phyloP scores from a whole-genome alignment of 257 asterid species.

The Misopates orontium region DNA sequence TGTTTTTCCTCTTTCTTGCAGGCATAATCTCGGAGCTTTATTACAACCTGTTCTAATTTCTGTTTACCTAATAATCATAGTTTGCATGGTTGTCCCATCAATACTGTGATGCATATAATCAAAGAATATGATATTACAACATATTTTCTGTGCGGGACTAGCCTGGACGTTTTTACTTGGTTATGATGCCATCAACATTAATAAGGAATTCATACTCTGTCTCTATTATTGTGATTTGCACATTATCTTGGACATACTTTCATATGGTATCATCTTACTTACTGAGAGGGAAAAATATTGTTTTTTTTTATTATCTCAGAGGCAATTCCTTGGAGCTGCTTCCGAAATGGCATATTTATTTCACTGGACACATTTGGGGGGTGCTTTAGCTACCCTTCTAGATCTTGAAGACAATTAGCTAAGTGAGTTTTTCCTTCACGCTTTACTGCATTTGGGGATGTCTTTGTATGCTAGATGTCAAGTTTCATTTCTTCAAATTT shows the following conservation, averaged over 20 bases:
- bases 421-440: constrained; percentile 54
- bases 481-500: not conserved
- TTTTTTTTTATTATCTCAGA: constrained; percentile 40
- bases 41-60: not conserved
- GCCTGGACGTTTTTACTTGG: too few species aligned
- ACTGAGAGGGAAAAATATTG: constrained; percentile 18
- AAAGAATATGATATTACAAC: not conserved
- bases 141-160: too few species aligned
- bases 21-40: not conserved
- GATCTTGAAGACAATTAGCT: constrained; percentile 84
- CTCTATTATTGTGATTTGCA: too few species aligned
- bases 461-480: not conserved
- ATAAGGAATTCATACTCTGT: too few species aligned
- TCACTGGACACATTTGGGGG: constrained; percentile 97
- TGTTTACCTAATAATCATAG: not conserved
- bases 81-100: not conserved
- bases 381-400: constrained; percentile 95
- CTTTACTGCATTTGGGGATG: constrained; percentile 16
- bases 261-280: not conserved
- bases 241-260: too few species aligned
- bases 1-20: not conserved
- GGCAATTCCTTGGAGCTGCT: constrained; percentile 50
- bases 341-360: constrained; percentile 78
- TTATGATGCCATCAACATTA: constrained; percentile 13
- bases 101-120: not conserved